Base-by-base conservation (phyloP, 208 protist species). In the Crithidia brevicula region DNA sequence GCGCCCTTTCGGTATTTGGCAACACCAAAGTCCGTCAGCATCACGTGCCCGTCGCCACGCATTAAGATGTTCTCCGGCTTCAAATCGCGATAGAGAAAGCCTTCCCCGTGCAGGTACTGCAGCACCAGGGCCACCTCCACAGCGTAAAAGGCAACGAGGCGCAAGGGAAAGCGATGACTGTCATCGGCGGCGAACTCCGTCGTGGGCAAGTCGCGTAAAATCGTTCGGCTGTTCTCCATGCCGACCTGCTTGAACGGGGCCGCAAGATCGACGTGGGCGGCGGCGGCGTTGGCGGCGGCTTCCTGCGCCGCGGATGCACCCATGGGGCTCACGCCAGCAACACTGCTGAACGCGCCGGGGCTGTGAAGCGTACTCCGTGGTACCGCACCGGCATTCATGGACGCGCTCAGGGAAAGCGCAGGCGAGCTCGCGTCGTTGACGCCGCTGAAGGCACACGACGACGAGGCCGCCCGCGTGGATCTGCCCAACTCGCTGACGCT, bases 41-140 rank as follows among this genome's bases (percentile, higher is more conserved):
- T 90, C 45, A 98, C 78, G 72, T 98, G 89, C 0, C 97, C 97
- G 52, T 95, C 89, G 15, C 68, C 53, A 22, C 86, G 82, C 76
- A 98, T 89, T 2, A 98, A 74, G 25, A 98, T 82, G 63, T 98
- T 98, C 66, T 98, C 95, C 8, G 96, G 94, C 76, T 98, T 98
- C 22, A 98, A 71, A 65, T 98, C 95, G 18, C 95, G 81, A 57
- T 97, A 98, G 47, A 97, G 82, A 61, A 98, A 94, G 54, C 90
- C 87, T 3, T 87, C 59, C 20, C 77, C 52, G 76, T 98, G 95
- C 31, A 98, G 60, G 66, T 97, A 96, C 68, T 93, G 66, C 58
- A 98, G 72, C 52, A 91, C 94, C 2, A 98, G 67, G 5, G 88
- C 88, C 30, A 98, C 64, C 65, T 98, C 92, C 16, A 96, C 73